Percentiles rank a stretch among this genome's conserved stretches.
These are phyloP conservation scores for Murraya paniculata DNA, from an alignment of 345 rosid genomes.

Conservation along the genomic window DNA sequence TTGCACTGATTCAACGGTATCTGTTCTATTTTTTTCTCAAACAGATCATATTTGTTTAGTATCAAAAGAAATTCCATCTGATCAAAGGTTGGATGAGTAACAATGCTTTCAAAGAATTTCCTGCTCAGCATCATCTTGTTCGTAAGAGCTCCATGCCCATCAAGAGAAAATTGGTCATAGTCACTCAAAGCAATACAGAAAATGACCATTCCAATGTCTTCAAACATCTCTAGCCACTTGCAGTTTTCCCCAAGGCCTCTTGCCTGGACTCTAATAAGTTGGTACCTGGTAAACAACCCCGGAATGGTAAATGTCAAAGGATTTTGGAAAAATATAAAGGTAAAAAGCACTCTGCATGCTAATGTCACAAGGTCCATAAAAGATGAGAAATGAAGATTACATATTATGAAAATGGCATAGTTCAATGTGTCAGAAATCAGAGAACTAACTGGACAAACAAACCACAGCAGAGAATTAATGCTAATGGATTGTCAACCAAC, in stretches of 20 bases:
- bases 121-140: slow-evolving; percentile 79
- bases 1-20: slow-evolving; percentile 64
- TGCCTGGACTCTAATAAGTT: slow-evolving; percentile 80
- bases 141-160: slow-evolving; percentile 41
- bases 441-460: neutral
- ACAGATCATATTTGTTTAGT: slow-evolving; percentile 75
- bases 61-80: slow-evolving; percentile 85
- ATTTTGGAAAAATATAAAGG: too few species aligned
- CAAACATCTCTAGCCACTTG: slow-evolving; percentile 98
- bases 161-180: slow-evolving; percentile 63
- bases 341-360: neutral
- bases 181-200: slow-evolving; percentile 81
- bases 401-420: neutral
- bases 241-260: slow-evolving; percentile 92
- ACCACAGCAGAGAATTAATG: neutral
- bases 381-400: neutral
- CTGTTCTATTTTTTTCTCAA: slow-evolving; percentile 79
- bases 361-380: neutral
- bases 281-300: slow-evolving; percentile 57
- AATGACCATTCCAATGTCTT: slow-evolving; percentile 88
- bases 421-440: neutral
- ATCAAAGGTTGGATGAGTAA: slow-evolving; percentile 79
- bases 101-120: slow-evolving; percentile 82
- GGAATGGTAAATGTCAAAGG: neutral
- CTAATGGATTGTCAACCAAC: neutral